Evolutionary conservation across 192 early-diverging fungal species (phyloP).

Genomic region (Umbelopsis vinacea): DNA sequence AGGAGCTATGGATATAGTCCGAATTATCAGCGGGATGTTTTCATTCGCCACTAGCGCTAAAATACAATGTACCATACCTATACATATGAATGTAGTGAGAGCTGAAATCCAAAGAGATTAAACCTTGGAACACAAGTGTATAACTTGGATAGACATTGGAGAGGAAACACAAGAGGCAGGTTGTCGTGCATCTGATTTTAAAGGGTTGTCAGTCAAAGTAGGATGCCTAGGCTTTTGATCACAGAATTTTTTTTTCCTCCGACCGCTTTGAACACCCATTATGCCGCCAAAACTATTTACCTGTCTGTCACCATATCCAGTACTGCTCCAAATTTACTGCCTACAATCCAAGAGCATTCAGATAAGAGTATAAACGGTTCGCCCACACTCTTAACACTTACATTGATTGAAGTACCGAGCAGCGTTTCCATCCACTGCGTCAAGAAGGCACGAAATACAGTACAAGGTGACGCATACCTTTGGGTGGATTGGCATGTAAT

Average conservation of each 20-base stretch:
- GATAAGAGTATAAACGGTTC: not conserved
- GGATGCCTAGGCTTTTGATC: not conserved
- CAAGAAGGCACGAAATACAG: conserved; percentile 86
- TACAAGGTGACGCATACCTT: conserved; percentile 78
- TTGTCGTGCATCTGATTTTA: conserved; percentile 77
- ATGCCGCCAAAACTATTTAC: conserved; percentile 38
- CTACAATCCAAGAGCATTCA: conserved; percentile 34
- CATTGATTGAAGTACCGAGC: conserved; percentile 93
- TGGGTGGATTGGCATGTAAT: conserved; percentile 78
- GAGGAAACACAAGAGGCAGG: conserved; percentile 88
- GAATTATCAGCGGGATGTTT: too few relatives aligned
- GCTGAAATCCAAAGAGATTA: conserved; percentile 92
- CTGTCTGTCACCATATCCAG: conserved; percentile 99
- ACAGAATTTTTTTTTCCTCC: not conserved
- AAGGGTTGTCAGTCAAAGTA: not conserved
- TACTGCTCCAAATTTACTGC: conserved; percentile 93
- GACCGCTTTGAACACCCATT: not conserved
- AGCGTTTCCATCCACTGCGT: conserved; percentile 93
- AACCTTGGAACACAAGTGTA: conserved; percentile 84
- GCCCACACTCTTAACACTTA: conserved; percentile 42
- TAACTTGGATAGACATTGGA: conserved; percentile 66
- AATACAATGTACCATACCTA: conserved; percentile 53
- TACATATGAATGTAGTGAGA: conserved; percentile 99
- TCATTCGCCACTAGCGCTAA: not conserved
- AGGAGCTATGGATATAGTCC: conserved; percentile 52